These are phyloP conservation scores for Rhodamnia rubescens DNA, from an alignment of 345 rosid genomes.

Conservation along the genomic window DNA sequence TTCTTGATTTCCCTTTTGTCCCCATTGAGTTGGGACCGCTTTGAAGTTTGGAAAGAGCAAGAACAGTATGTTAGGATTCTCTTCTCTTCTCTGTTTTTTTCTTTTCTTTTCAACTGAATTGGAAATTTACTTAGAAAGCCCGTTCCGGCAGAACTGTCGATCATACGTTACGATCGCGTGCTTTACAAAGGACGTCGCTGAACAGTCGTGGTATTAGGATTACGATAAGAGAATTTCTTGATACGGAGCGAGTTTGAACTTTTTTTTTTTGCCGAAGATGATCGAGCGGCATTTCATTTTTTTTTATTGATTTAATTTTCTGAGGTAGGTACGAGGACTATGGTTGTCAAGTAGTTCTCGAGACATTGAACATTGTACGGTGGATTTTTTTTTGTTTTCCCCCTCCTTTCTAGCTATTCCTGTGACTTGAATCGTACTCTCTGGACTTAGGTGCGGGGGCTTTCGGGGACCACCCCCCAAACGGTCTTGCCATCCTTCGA, in stretches of 20 bases:
- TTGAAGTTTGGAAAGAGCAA: neutral
- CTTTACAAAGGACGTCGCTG: neutral
- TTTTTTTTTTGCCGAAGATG: too few species aligned
- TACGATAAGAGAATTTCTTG: too few species aligned
- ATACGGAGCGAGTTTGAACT: too few species aligned
- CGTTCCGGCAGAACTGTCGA: neutral
- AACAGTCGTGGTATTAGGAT: neutral
- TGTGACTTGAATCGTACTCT: neutral
- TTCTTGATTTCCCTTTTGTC: neutral
- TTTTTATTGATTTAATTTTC: too few species aligned
- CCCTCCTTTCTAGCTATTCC: neutral
- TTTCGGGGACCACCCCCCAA: neutral
- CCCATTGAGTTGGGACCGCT: neutral
- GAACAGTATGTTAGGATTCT: neutral
- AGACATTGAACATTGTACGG: neutral
- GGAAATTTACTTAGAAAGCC: too few species aligned
- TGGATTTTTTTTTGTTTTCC: neutral
- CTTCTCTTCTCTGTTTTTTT: too few species aligned
- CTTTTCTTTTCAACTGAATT: too few species aligned
- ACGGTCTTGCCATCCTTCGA: neutral
- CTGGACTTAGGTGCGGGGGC: neutral
- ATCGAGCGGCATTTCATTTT: neutral
- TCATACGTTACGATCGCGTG: neutral
- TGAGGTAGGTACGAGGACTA: neutral
- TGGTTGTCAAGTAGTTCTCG: neutral